phyloP scores from a whole-genome alignment of 2,329 filamentous ascomycete genomes.

The Aspergillus niger region DNA sequence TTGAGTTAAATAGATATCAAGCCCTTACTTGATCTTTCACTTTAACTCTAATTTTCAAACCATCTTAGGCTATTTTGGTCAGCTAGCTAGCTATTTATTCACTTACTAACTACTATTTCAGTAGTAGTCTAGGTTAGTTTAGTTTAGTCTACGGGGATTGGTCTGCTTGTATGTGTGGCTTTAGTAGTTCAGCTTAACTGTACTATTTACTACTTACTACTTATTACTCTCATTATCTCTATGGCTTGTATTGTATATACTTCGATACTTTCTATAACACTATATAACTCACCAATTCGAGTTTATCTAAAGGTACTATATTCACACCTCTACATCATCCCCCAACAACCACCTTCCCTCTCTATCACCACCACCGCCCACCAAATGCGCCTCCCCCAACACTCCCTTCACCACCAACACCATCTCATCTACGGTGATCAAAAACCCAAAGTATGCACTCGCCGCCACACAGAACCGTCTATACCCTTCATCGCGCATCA shows the following conservation, averaged over 20 bases:
- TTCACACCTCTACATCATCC: not conserved
- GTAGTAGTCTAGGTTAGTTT: too few relatives aligned
- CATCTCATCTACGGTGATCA: conserved; percentile 49
- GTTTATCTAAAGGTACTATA: not conserved
- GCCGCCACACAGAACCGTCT: conserved; percentile 52
- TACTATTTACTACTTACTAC: too few relatives aligned
- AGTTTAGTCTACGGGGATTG: too few relatives aligned
- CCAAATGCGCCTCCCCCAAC: conserved; percentile 46
- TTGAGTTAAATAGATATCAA: too few relatives aligned
- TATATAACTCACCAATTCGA: not conserved
- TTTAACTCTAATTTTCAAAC: too few relatives aligned
- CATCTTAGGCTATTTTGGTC: too few relatives aligned
- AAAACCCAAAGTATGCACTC: conserved; percentile 49
- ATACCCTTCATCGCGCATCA: conserved; percentile 48
- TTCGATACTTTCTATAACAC: not conserved
- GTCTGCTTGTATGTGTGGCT: too few relatives aligned
- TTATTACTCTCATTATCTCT: too few relatives aligned
- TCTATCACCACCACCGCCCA: conserved; percentile 6
- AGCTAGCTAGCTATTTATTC: too few relatives aligned
- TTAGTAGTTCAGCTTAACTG: too few relatives aligned
- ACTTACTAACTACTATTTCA: too few relatives aligned
- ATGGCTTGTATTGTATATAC: not conserved
- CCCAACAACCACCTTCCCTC: conserved; percentile 1
- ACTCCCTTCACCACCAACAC: conserved; percentile 48
- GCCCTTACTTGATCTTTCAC: too few relatives aligned